Base-by-base conservation (phyloP, 495 filamentous ascomycete species). In the Filosporella fistucella region DNA sequence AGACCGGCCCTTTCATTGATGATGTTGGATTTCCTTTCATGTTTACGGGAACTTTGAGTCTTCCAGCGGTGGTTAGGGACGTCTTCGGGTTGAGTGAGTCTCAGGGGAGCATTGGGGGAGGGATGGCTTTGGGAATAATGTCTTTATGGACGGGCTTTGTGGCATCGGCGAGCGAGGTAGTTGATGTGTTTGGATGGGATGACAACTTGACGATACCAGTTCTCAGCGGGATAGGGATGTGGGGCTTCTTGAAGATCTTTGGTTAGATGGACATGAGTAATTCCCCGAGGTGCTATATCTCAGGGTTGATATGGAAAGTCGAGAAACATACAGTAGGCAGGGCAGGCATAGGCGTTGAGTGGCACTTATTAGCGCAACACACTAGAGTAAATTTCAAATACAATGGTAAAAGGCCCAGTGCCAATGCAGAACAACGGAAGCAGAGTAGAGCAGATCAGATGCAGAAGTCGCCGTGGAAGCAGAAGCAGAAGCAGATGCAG, bases 151-250 rank as follows among this genome's bases (percentile, higher is more conserved):
- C 91, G 13, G 93, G 93, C 7, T 59, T 96, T 26, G 81, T 91
- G 45, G 94, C 88, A 11, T 84, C 87, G 41, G 80, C 81, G 25
- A 95, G 89, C 61, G 93, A 98, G 68, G 89, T 91, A 23, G 74
- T 95, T 44, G 89, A 97, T 68, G 55, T 95, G 0, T 96, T 86
- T 61, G 84, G 88, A 22, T 88, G 87, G 87, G 93, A 98, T 62
- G 93, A 98, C 69, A 98, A 98, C 67, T 70, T 97, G 49, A 95
- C 91, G 28, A 98, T 98, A 64, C 93, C 93, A 11, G 81, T 95
- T 30, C 67, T 98, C 41, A 95, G 88, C 62, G 89, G 89, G 12
- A 61, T 94, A 13, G 91, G 93, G 8, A 81, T 98, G 39, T 95
- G 87, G 86, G 88, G 86, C 0, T 94, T 98, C 63, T 70, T 97